Evolutionary conservation across 352 stramenopile genomes (phyloP).

Genomic region (Globisporangium nagaii): DNA sequence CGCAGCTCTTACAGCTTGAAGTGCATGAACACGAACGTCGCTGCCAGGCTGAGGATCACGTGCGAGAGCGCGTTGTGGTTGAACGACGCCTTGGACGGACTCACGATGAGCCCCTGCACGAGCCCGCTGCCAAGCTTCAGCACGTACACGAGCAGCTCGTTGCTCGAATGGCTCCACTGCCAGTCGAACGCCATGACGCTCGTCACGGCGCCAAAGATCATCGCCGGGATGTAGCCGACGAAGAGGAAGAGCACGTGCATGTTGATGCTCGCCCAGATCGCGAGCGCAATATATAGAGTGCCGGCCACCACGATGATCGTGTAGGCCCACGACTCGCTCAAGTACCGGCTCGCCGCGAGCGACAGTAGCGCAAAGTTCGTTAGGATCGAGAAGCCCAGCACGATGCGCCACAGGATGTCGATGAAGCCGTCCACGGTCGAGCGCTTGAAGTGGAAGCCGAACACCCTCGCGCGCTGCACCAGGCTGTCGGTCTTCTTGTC

Average conservation of each 20-base stretch:
- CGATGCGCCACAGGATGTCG: conserved; percentile 73
- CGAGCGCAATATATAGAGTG: conserved; percentile 58
- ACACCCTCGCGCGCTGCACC: conserved; percentile 60
- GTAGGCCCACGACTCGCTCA: conserved; percentile 72
- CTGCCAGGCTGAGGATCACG: conserved; percentile 76
- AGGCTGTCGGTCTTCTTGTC: conserved; percentile 69
- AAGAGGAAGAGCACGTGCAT: conserved; percentile 84
- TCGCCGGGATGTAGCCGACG: conserved; percentile 72
- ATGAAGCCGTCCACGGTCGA: conserved; percentile 70
- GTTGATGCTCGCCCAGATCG: conserved; percentile 75
- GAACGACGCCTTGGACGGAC: conserved; percentile 77
- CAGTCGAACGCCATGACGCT: conserved; percentile 77
- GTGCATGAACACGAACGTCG: conserved; percentile 82
- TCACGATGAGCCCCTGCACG: conserved; percentile 78
- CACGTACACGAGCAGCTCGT: conserved; percentile 79
- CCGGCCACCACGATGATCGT: conserved; percentile 65
- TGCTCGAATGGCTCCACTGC: conserved; percentile 73
- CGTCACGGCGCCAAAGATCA: conserved; percentile 71
- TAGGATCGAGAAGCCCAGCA: conserved; percentile 76
- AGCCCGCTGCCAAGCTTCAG: conserved; percentile 74
- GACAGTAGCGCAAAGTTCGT: conserved; percentile 84
- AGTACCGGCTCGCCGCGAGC: conserved; percentile 66
- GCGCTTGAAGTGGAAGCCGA: conserved; percentile 65
- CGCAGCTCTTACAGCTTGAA: conserved; percentile 59
- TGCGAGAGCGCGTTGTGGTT: conserved; percentile 88